phyloP scores from a whole-genome alignment of 2,329 filamentous ascomycete genomes.

The Herpotrichia juniperi region DNA sequence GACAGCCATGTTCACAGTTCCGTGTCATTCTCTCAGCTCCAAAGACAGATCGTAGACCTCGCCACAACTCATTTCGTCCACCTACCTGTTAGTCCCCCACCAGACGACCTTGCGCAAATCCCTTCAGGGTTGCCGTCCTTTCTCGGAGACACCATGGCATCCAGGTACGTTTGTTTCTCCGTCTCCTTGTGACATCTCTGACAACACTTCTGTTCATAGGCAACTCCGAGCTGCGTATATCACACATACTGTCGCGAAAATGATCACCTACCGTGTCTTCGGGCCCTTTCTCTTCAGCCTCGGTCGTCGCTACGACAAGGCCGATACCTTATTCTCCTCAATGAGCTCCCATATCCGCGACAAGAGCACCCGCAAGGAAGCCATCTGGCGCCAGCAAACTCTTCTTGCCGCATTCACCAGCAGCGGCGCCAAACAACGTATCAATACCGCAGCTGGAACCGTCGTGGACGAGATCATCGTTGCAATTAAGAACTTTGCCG shows the following conservation, averaged over 20 bases:
- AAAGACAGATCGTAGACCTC: conserved; percentile 58
- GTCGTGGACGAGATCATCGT: conserved; percentile 64
- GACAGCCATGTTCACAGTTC: conserved; percentile 44
- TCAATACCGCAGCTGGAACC: conserved; percentile 60
- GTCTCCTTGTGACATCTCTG: not conserved
- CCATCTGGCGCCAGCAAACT: conserved; percentile 64
- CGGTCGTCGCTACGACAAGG: conserved; percentile 60
- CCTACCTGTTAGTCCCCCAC: conserved; percentile 57
- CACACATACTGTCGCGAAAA: conserved; percentile 61
- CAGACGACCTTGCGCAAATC: conserved; percentile 58
- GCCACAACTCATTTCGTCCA: conserved; percentile 59
- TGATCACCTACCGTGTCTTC: conserved; percentile 63
- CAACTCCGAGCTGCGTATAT: conserved; percentile 61
- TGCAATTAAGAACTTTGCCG: conserved; percentile 60
- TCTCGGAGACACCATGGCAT: conserved; percentile 58
- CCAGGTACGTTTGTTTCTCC: conserved; percentile 38
- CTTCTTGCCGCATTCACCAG: conserved; percentile 63
- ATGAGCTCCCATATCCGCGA: conserved; percentile 62
- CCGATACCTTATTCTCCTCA: conserved; percentile 61
- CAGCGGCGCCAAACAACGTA: conserved; percentile 61
- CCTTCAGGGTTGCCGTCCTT: conserved; percentile 61
- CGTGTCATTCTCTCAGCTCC: conserved; percentile 59
- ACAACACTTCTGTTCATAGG: conserved; percentile 24
- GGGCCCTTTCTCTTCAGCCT: conserved; percentile 64
- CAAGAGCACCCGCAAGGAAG: conserved; percentile 62